Evolutionary conservation across 2,329 filamentous ascomycete genomes (phyloP).

Genomic region (Golovinomyces cichoracearum): DNA sequence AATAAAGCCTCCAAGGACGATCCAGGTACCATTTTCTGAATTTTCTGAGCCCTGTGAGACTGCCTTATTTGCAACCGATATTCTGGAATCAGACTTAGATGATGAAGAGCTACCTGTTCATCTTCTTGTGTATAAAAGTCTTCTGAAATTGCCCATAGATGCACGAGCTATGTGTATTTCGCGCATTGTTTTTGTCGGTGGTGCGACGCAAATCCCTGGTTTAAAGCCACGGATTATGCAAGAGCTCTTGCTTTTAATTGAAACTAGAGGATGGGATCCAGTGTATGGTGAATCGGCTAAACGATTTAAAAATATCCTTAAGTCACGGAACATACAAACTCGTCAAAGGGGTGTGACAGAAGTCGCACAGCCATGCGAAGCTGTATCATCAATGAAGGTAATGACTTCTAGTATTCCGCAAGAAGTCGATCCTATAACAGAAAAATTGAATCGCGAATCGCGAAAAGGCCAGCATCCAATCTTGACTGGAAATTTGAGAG

Average conservation of each 20-base stretch:
- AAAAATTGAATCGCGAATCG: slow-evolving; percentile 25
- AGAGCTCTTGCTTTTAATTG: slow-evolving; percentile 43
- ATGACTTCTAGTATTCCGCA: slow-evolving; percentile 16
- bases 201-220: slow-evolving; percentile 52
- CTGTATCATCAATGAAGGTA: slow-evolving; percentile 3
- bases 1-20: slow-evolving; percentile 23
- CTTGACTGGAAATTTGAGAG: slow-evolving; percentile 34
- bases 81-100: slow-evolving; percentile 36
- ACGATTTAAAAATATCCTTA: slow-evolving; percentile 18
- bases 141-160: slow-evolving; percentile 56
- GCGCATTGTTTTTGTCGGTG: slow-evolving; percentile 65
- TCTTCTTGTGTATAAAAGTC: slow-evolving; percentile 45
- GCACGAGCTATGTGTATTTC: slow-evolving; percentile 67
- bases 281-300: slow-evolving; percentile 45
- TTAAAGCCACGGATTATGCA: slow-evolving; percentile 51
- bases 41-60: slow-evolving; percentile 52
- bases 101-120: slow-evolving; percentile 68
- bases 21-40: slow-evolving; percentile 41
- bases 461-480: slow-evolving; percentile 18
- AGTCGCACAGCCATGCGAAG: slow-evolving; percentile 4
- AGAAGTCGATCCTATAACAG: slow-evolving; percentile 31
- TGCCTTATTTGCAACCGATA: slow-evolving; percentile 40
- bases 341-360: slow-evolving; percentile 1
- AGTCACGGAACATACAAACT: slow-evolving; percentile 6
- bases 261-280: slow-evolving; percentile 48